Evolutionary conservation across 257 asterid genomes (phyloP).

Genomic region (Solanum ossicruentum): DNA sequence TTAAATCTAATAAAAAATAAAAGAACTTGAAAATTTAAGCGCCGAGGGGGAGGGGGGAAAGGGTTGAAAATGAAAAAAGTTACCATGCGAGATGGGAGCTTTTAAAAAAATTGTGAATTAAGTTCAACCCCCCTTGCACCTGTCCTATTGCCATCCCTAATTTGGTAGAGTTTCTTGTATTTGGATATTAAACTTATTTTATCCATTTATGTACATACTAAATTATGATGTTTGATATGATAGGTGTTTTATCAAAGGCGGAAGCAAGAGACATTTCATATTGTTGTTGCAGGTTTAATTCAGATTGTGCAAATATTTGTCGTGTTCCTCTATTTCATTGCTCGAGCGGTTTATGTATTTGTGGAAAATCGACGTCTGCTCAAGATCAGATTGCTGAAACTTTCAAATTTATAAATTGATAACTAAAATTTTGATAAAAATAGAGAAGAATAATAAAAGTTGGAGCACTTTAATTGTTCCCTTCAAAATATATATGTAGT

Average conservation of each 20-base stretch:
- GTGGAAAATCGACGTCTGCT: background rate
- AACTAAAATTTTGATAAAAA: no score
- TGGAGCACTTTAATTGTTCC: background rate
- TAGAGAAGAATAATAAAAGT: background rate
- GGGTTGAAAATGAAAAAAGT: no score
- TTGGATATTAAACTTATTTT: background rate
- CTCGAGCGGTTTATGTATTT: background rate
- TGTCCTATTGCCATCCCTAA: no score
- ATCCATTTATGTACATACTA: background rate
- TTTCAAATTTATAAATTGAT: no score
- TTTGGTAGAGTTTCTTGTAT: background rate
- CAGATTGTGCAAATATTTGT: background rate
- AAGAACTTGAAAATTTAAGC: no score
- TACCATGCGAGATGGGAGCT: no score
- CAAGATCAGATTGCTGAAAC: background rate
- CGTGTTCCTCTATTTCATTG: background rate
- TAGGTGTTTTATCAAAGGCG: background rate
- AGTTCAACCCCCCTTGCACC: no score
- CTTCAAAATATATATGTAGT: background rate
- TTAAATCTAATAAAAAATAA: no score
- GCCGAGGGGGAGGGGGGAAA: no score
- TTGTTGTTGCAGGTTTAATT: background rate
- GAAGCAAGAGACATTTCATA: background rate
- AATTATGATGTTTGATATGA: no score
- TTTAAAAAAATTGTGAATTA: no score